Conservation (phyloP, 768 basidiomycete genomes). For the Serendipita sp. region DNA sequence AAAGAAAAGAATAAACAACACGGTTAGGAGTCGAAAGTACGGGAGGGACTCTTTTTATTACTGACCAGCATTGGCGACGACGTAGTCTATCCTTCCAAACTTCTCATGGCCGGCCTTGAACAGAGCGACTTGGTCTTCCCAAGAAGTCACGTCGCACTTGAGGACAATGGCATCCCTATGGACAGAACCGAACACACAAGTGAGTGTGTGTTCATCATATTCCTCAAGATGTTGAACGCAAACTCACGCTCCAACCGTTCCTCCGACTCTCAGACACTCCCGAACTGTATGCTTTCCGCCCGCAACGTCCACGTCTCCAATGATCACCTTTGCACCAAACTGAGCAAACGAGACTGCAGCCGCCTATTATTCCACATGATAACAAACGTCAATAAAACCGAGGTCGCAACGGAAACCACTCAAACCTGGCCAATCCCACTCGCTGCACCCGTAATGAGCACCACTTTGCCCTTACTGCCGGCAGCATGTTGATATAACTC, state of each 20-base stretch:
- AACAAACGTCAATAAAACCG: not conserved
- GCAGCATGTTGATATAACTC: constrained; percentile 28
- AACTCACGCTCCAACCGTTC: constrained; percentile 23
- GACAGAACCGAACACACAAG: not conserved
- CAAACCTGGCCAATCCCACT: not conserved
- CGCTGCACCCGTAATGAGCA: constrained; percentile 35
- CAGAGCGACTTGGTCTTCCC: constrained; percentile 37
- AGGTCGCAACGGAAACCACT: constrained; percentile 27
- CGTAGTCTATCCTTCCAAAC: constrained; percentile 38
- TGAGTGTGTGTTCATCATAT: not conserved
- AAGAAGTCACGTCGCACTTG: constrained; percentile 35
- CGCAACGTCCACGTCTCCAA: constrained; percentile 34
- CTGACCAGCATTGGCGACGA: constrained; percentile 23
- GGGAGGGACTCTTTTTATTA: no score
- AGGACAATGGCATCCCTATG: constrained; percentile 28
- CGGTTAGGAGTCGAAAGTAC: no score
- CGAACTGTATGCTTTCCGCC: constrained; percentile 27
- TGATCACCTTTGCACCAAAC: constrained; percentile 33
- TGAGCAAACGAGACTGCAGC: constrained; percentile 33
- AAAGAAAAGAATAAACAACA: not conserved
- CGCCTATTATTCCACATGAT: constrained; percentile 29
- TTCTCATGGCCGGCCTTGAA: constrained; percentile 33
- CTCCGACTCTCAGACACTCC: constrained; percentile 28
- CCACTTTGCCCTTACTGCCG: constrained; percentile 31
- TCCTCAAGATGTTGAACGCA: not conserved